A percentile compares a stretch with the other conserved stretches of the same genome.
Evolutionary conservation across 2,329 filamentous ascomycete genomes (phyloP).

Genomic region (Epichloe glyceriae): DNA sequence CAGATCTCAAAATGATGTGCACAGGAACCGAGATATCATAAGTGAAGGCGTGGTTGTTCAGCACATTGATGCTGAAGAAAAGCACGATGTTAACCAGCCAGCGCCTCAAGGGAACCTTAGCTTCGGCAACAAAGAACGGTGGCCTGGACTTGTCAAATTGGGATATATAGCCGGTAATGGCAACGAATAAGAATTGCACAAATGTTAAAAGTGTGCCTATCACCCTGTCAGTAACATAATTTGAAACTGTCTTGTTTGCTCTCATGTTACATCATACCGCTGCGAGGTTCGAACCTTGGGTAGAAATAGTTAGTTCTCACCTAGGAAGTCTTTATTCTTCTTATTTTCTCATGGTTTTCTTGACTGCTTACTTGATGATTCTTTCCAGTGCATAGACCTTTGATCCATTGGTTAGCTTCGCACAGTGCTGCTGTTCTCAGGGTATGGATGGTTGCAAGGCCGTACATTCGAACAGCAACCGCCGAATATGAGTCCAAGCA

Average conservation of each 20-base stretch:
- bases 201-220: constrained; percentile 76
- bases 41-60: constrained; percentile 97
- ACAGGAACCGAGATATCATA: constrained; percentile 94
- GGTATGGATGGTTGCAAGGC: background rate
- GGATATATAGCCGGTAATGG: constrained; percentile 61
- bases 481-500: constrained; percentile 82
- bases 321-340: background rate
- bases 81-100: constrained; percentile 83
- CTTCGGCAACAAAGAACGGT: constrained; percentile 61
- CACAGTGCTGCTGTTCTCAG: background rate
- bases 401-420: constrained; percentile 10
- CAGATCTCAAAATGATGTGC: constrained; percentile 91
- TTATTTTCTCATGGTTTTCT: background rate
- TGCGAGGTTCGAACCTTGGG: constrained; percentile 64
- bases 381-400: constrained; percentile 93
- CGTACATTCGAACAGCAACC: constrained; percentile 88
- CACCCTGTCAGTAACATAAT: constrained; percentile 3
- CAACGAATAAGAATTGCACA: constrained; percentile 76
- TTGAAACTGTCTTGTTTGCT: background rate
- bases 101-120: constrained; percentile 68
- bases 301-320: background rate
- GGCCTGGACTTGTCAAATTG: constrained; percentile 56
- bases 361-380: constrained; percentile 67
- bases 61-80: constrained; percentile 85
- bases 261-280: constrained; percentile 40